phyloP scores from a whole-genome alignment of 768 basidiomycete species.

The Rubroboletus pulcherrimus region DNA sequence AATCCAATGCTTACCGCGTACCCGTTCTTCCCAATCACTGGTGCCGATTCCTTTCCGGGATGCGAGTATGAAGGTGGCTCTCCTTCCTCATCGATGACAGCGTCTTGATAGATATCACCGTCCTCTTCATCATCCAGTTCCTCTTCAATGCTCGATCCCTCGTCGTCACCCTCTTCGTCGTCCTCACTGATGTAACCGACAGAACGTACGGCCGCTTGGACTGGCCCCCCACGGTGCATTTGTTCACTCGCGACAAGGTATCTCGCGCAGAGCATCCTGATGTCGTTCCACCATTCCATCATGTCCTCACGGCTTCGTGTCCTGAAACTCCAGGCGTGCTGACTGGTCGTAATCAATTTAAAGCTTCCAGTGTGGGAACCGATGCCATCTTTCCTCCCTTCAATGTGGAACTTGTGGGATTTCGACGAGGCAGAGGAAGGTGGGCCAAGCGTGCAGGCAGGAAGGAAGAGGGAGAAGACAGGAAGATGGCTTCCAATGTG shows the following conservation, averaged over 20 bases:
- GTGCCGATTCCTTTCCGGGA: conserved; percentile 36
- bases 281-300: conserved; percentile 99
- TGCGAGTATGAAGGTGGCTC: conserved; percentile 62
- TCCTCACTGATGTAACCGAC: conserved; percentile 89
- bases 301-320: conserved; percentile 89
- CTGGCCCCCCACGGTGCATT: conserved; percentile 89
- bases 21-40: conserved; percentile 50
- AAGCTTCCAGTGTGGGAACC: conserved; percentile 58
- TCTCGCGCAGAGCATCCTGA: conserved; percentile 87
- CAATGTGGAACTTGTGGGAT: conserved; percentile 96
- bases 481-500: conserved; percentile 51
- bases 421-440: conserved; percentile 64
- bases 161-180: conserved; percentile 53
- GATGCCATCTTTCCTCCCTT: conserved; percentile 79
- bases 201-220: conserved; percentile 85
- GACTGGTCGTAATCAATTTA: conserved; percentile 36
- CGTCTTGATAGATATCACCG: conserved; percentile 43
- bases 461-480: conserved; percentile 85
- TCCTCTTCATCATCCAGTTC: conserved; percentile 50
- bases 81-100: conserved; percentile 37
- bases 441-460: conserved; percentile 93
- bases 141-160: conserved; percentile 49
- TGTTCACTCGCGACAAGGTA: conserved; percentile 93
- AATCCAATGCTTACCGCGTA: conserved; percentile 50
- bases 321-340: conserved; percentile 86